These are phyloP conservation scores for Actinomucor elegans DNA, from an alignment of 371 early-diverging fungal genomes.

Conservation along the genomic window DNA sequence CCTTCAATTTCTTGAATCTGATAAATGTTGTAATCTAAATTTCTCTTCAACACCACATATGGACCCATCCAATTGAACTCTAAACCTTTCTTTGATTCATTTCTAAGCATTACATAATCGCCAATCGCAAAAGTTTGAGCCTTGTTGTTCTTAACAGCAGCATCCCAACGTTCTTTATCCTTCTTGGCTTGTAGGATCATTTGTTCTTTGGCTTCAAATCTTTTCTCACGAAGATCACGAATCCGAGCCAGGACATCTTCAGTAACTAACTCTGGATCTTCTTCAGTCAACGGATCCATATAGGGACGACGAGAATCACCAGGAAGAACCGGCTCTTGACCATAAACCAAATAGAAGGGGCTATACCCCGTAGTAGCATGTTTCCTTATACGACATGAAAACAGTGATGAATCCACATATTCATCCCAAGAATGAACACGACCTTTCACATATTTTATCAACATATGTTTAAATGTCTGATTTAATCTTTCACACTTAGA, in stretches of 20 bases:
- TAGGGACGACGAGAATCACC: constrained; percentile 8
- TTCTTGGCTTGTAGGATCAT: background rate
- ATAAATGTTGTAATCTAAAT: too few species aligned
- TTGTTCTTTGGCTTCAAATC: background rate
- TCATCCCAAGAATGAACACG: constrained; percentile 4
- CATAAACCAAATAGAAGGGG: constrained; percentile 19
- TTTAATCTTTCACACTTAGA: constrained; percentile 28
- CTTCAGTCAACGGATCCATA: background rate
- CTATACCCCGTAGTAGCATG: constrained; percentile 5
- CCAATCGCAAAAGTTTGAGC: background rate
- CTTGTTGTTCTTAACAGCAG: too few species aligned
- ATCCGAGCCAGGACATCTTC: background rate
- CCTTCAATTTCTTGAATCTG: too few species aligned
- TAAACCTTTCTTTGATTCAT: constrained; percentile 4
- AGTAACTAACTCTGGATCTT: background rate
- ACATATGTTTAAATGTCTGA: constrained; percentile 3
- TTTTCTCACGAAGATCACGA: background rate
- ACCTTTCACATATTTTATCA: constrained; percentile 5
- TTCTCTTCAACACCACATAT: background rate
- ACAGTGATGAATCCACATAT: constrained; percentile 4
- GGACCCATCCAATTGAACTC: constrained; percentile 13
- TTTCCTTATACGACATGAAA: constrained; percentile 7
- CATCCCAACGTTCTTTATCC: constrained; percentile 15
- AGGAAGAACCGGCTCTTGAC: constrained; percentile 13
- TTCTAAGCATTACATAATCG: background rate